phyloP scores from a whole-genome alignment of 2,329 filamentous ascomycete genomes.

The Monosporascus sp. region DNA sequence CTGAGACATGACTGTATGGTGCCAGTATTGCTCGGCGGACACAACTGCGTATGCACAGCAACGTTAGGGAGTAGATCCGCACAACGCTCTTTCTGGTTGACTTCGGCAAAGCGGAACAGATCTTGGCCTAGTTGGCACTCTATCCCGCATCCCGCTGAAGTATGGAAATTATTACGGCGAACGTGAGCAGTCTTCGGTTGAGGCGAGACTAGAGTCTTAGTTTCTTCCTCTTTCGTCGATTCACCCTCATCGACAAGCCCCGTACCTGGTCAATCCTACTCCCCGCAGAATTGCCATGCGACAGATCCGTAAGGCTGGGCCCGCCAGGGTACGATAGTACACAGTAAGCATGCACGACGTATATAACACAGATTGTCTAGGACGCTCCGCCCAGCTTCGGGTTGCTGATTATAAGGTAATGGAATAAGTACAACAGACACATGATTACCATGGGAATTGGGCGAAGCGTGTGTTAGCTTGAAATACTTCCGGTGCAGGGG shows the following conservation, averaged over 20 bases:
- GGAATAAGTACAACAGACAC: neutral
- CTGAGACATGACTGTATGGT: too few relatives aligned
- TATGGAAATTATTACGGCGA: neutral
- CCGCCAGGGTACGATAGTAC: neutral
- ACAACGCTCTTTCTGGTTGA: too few relatives aligned
- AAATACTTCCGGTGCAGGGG: neutral
- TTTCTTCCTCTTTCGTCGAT: neutral
- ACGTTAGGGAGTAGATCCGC: too few relatives aligned
- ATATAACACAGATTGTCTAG: neutral
- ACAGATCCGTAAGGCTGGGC: neutral
- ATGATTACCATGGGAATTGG: neutral
- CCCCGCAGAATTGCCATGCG: neutral
- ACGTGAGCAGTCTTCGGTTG: neutral
- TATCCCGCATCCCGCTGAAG: too few relatives aligned
- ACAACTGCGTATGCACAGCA: too few relatives aligned
- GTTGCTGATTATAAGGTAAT: too few relatives aligned
- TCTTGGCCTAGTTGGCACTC: too few relatives aligned
- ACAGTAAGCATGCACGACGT: neutral
- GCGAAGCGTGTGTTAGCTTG: neutral
- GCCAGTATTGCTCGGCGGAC: too few relatives aligned
- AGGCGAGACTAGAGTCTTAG: neutral
- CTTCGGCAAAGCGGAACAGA: too few relatives aligned
- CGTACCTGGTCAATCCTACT: neutral
- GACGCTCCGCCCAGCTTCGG: neutral
- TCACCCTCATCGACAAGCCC: neutral